phyloP scores from a whole-genome alignment of 768 basidiomycete genomes.

The Gloeopeniophorella convolvens region DNA sequence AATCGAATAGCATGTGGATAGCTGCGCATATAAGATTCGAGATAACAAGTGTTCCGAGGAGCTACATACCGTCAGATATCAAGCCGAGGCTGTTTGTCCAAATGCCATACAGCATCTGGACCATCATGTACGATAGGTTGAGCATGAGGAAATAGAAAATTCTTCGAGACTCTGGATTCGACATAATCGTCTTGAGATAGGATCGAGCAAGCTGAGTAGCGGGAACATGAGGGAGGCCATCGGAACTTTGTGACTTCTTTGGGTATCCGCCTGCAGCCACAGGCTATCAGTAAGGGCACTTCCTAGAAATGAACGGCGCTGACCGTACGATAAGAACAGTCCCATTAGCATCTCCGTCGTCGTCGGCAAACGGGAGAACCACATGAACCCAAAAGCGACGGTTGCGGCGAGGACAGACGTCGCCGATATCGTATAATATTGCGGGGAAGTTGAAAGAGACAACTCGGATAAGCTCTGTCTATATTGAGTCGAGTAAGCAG shows the following conservation, averaged over 20 bases:
- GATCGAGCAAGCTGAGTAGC: conserved; percentile 36
- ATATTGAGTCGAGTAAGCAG: conserved; percentile 58
- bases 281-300: neutral
- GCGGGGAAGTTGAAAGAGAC: conserved; percentile 44
- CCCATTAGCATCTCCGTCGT: conserved; percentile 57
- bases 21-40: conserved; percentile 42
- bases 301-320: conserved; percentile 15
- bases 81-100: conserved; percentile 97
- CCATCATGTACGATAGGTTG: conserved; percentile 92
- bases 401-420: conserved; percentile 43
- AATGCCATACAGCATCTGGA: conserved; percentile 95
- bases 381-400: conserved; percentile 49
- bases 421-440: conserved; percentile 55
- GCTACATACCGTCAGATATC: conserved; percentile 80
- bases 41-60: neutral
- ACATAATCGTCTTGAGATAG: conserved; percentile 86
- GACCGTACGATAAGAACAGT: conserved; percentile 59
- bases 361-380: conserved; percentile 54
- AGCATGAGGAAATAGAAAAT: conserved; percentile 96
- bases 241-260: conserved; percentile 12
- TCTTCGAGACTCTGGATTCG: conserved; percentile 86
- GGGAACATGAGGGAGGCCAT: conserved; percentile 24
- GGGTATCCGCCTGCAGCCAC: conserved; percentile 12
- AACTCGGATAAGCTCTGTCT: conserved; percentile 44
- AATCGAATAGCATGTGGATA: conserved; percentile 99